Base-by-base conservation (phyloP, 306 rosid species). In the Dryas octopetala region DNA sequence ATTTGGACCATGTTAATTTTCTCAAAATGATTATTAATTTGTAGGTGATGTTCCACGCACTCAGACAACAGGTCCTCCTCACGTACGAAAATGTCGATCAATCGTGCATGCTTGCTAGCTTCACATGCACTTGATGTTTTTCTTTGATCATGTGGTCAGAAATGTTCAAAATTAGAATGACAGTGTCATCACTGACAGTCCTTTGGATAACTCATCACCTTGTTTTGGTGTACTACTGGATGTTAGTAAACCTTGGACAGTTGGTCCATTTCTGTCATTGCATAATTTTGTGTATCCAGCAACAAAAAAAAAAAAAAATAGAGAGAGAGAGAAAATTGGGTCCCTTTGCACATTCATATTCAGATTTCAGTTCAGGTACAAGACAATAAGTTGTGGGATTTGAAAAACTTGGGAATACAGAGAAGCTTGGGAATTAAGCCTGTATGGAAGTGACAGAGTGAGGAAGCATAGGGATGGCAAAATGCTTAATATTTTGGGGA, bases 401-500 rank as follows among this genome's bases (percentile, higher is more conserved):
- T 61, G 26, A 62, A 62, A 8, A 62, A 62, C 26, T 40, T 62
- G 68, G 26, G 49, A 62, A 61, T 13, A 61, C 3, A 61, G 19
- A 26, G 45, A 32, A 13, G 38, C 66, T 13, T 32, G 66, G 23
- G 67, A 15, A 62, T 26, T 32, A 7, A 13, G 12, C 47, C 6
- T 62, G 23, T 41, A 62, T 15, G 23, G 23, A 41, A 41, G 19
- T n/a, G 38, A 32, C 38, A 1, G 38, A 32, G 38, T 32, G 38
- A 32, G 38, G 38, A 32, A 32, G 38, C 49, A 63, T 41, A 49
- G 68, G 68, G 28, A 41, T 38, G 49, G 68, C 48, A 63, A 63
- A 63, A 41, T 63, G 49, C 47, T 62, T 32, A 69, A 11, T 44
- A 28, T 41, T 66, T 5, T 49, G 62, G 71, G 75, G 58, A 48